These are phyloP conservation scores for Exophiala oligosperma DNA, from an alignment of 2,329 filamentous ascomycete species.

Conservation along the genomic window DNA sequence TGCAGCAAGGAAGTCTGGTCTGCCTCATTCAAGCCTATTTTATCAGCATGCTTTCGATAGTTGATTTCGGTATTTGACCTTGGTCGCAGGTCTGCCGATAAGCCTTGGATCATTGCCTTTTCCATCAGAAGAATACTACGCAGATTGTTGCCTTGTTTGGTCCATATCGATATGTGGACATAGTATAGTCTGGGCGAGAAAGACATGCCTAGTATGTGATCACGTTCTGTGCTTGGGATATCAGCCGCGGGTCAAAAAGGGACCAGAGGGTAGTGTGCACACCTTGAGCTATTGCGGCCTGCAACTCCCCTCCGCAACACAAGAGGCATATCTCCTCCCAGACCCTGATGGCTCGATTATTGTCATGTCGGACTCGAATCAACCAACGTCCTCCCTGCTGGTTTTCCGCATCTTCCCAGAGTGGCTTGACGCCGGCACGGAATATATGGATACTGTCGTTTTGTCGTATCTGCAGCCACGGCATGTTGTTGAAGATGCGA, in stretches of 20 bases:
- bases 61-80: conserved; percentile 58
- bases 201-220: conserved; percentile 83
- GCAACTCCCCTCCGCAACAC: conserved; percentile 36
- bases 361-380: conserved; percentile 78
- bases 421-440: conserved; percentile 72
- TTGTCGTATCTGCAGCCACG: conserved; percentile 72
- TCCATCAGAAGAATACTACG: conserved; percentile 75
- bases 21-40: conserved; percentile 64
- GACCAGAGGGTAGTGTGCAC: conserved; percentile 43
- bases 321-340: conserved; percentile 32
- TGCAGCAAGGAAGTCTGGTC: background rate
- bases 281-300: conserved; percentile 75
- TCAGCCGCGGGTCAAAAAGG: background rate
- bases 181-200: conserved; percentile 87
- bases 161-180: conserved; percentile 88
- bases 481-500: conserved; percentile 79
- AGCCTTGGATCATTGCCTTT: conserved; percentile 68
- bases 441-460: conserved; percentile 78
- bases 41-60: conserved; percentile 89
- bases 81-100: conserved; percentile 71
- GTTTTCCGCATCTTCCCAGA: conserved; percentile 88
- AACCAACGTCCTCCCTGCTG: conserved; percentile 85
- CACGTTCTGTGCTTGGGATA: conserved; percentile 60
- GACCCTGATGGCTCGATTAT: conserved; percentile 18
- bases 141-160: conserved; percentile 79